Conservation (phyloP, 176 grass and related monocot genomes). For the Dendrocalamus sinicus region DNA sequence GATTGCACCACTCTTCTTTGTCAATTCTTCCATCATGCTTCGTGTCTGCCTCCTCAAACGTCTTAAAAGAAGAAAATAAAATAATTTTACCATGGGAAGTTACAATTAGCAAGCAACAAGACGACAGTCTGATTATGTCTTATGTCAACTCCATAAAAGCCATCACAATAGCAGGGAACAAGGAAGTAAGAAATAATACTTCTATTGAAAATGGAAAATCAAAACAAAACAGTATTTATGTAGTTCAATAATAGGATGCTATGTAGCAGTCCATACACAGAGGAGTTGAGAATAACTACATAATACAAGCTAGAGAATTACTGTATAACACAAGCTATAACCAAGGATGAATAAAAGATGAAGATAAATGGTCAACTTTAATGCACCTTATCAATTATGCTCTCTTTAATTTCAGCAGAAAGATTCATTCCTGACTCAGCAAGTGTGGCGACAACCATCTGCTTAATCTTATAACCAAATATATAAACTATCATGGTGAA, state of each 20-base stretch:
- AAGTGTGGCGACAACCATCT: slow-evolving; percentile 63
- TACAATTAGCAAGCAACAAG: slow-evolving; percentile 19
- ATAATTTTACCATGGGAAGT: neutral
- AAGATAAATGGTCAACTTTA: neutral
- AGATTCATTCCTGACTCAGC: slow-evolving; percentile 58
- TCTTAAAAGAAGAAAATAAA: slow-evolving; percentile 40
- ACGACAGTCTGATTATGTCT: slow-evolving; percentile 1
- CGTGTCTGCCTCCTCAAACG: slow-evolving; percentile 58
- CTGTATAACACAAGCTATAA: neutral
- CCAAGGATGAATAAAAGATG: slow-evolving; percentile 19
- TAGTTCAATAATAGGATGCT: neutral
- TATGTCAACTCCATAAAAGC: neutral
- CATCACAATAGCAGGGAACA: slow-evolving; percentile 12
- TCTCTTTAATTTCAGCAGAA: slow-evolving; percentile 55
- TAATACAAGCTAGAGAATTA: neutral
- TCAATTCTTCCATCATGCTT: slow-evolving; percentile 62
- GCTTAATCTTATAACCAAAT: slow-evolving; percentile 54
- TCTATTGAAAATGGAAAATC: slow-evolving; percentile 7
- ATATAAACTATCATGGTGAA: slow-evolving; percentile 15
- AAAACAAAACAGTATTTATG: slow-evolving; percentile 11
- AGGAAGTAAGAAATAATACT: neutral
- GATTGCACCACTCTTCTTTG: slow-evolving; percentile 59
- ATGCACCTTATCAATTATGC: slow-evolving; percentile 56
- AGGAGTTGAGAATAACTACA: slow-evolving; percentile 9
- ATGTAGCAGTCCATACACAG: slow-evolving; percentile 4